phyloP scores from a whole-genome alignment of 768 basidiomycete species.

The Tricholoma flavovirens region DNA sequence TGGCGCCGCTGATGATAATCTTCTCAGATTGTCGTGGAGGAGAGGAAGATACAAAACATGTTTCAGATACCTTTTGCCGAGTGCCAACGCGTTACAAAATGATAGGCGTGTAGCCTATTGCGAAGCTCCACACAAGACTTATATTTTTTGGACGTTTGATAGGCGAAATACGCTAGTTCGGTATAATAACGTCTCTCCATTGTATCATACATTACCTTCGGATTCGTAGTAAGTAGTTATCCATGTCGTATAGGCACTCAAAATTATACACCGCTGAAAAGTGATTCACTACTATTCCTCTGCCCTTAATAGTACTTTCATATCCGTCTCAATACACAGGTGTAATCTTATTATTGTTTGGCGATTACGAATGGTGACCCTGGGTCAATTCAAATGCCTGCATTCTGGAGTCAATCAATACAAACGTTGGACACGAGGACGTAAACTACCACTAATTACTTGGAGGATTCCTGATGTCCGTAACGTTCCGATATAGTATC shows the following conservation, averaged over 20 bases:
- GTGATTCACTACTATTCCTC: not conserved
- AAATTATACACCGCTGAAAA: not conserved
- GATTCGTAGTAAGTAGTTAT: not conserved
- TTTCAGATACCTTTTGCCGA: slow-evolving; percentile 39
- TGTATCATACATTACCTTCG: not conserved
- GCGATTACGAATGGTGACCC: not conserved
- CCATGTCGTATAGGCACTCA: too few species aligned
- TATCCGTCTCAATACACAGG: not conserved
- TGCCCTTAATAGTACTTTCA: not conserved
- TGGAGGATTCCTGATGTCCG: not conserved
- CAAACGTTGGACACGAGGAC: not conserved
- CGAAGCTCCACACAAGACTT: not conserved
- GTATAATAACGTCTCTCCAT: slow-evolving; percentile 10
- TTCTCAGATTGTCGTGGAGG: slow-evolving; percentile 34
- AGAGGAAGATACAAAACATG: slow-evolving; percentile 41
- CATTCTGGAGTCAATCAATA: not conserved
- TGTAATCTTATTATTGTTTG: not conserved
- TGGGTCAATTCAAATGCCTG: too few species aligned
- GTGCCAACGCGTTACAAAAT: slow-evolving; percentile 34
- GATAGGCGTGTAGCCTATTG: slow-evolving; percentile 2
- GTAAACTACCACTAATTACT: not conserved
- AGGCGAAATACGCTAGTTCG: slow-evolving; percentile 4
- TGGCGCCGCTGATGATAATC: not conserved
- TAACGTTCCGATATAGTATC: not conserved
- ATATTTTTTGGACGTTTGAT: slow-evolving; percentile 1